These are phyloP conservation scores for Jamesozyma lodderae DNA, from an alignment of 805 yeast genomes.

Conservation along the genomic window DNA sequence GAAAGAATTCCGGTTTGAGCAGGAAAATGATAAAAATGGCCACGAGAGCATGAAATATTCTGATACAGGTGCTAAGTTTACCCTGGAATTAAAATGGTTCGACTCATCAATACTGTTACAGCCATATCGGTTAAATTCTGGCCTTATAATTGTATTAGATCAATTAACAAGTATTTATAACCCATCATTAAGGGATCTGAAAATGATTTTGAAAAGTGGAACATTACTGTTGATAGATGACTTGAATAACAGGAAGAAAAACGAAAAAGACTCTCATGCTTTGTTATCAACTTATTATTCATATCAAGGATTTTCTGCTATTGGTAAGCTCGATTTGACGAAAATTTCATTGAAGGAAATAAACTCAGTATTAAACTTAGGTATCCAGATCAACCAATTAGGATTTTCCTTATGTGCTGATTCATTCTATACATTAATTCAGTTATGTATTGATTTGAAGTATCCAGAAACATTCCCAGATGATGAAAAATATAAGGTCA, in stretches of 20 bases:
- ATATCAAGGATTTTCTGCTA: constrained; percentile 22
- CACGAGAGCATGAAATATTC: background rate
- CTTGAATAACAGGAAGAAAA: constrained; percentile 5
- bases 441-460: constrained; percentile 61
- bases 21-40: background rate
- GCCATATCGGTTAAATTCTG: constrained; percentile 56
- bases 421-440: constrained; percentile 64
- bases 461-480: constrained; percentile 53
- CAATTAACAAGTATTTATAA: constrained; percentile 36
- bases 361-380: constrained; percentile 23
- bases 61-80: background rate
- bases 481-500: constrained; percentile 45
- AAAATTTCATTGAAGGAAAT: background rate
- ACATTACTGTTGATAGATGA: constrained; percentile 61
- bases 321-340: constrained; percentile 15
- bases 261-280: background rate
- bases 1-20: constrained; percentile 1
- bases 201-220: constrained; percentile 41
- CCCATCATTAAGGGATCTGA: constrained; percentile 23
- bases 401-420: constrained; percentile 69
- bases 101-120: constrained; percentile 54
- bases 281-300: constrained; percentile 15
- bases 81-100: constrained; percentile 25
- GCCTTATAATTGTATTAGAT: constrained; percentile 45
- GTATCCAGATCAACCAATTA: constrained; percentile 39